A percentile compares a stretch with the other conserved stretches of the same genome.
phyloP scores from a whole-genome alignment of 2,329 filamentous ascomycete species.

The Chalara sp. region DNA sequence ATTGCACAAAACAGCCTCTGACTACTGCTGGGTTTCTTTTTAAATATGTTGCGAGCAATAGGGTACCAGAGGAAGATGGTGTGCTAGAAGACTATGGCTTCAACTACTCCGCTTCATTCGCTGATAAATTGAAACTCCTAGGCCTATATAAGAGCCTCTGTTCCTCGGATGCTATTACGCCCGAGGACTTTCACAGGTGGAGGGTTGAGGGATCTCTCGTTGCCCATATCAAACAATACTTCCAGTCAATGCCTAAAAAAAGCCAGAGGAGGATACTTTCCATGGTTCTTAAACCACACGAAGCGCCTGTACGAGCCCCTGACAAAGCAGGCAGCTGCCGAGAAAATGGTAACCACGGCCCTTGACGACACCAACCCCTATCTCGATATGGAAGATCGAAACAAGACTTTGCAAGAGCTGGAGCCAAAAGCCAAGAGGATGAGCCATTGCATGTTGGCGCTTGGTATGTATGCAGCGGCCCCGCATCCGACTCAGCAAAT shows the following conservation, averaged over 20 bases:
- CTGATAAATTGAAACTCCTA: constrained; percentile 14
- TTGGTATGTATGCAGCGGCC: not conserved
- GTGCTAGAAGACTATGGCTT: constrained; percentile 26
- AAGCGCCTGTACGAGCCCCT: too few species aligned
- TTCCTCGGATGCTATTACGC: constrained; percentile 12
- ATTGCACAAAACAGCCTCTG: constrained; percentile 7
- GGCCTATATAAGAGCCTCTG: constrained; percentile 21
- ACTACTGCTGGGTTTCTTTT: constrained; percentile 24
- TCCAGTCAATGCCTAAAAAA: constrained; percentile 14
- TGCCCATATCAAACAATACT: constrained; percentile 8
- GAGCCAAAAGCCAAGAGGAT: constrained; percentile 1
- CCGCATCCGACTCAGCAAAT: constrained; percentile 3
- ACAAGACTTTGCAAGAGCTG: constrained; percentile 9
- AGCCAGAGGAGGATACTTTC: constrained; percentile 21
- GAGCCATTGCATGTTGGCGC: not conserved
- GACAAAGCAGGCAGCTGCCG: too few species aligned
- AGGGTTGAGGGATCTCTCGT: not conserved
- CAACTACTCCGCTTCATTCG: constrained; percentile 12
- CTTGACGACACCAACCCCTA: not conserved
- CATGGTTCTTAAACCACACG: constrained; percentile 20
- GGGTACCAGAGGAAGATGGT: constrained; percentile 20
- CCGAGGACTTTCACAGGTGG: constrained; percentile 12
- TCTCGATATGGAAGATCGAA: not conserved
- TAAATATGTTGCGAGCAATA: constrained; percentile 15
- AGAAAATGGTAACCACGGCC: too few species aligned